Evolutionary conservation across 192 early-diverging fungal genomes (phyloP).

Genomic region (Entophlyctis luteolus): DNA sequence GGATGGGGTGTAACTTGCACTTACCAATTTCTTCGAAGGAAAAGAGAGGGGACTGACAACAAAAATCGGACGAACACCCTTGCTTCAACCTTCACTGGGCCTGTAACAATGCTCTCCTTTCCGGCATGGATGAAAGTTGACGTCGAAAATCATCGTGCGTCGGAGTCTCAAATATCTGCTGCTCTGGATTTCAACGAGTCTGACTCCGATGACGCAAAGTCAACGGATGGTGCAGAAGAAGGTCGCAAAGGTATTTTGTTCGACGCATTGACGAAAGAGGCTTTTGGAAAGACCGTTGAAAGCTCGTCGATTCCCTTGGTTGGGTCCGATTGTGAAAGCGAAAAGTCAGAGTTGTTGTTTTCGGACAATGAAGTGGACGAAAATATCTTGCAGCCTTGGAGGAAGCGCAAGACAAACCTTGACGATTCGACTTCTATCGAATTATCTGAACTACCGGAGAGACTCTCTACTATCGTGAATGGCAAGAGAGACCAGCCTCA

Average conservation of each 20-base stretch:
- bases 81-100: too few relatives aligned
- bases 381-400: background rate
- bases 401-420: background rate
- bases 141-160: background rate
- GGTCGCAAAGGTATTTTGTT: too few relatives aligned
- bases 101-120: too few relatives aligned
- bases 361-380: conserved; percentile 2
- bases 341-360: too few relatives aligned
- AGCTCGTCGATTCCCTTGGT: too few relatives aligned
- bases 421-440: background rate
- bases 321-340: too few relatives aligned
- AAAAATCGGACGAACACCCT: too few relatives aligned
- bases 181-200: background rate
- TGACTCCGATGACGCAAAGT: too few relatives aligned
- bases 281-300: background rate
- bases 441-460: background rate
- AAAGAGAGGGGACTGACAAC: too few relatives aligned
- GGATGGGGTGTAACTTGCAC: too few relatives aligned
- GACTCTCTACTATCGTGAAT: background rate
- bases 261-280: background rate
- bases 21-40: too few relatives aligned
- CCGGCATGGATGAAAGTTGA: background rate
- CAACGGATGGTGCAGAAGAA: background rate
- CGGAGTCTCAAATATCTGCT: background rate
- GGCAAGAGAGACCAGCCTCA: background rate